Percentiles rank a stretch among this genome's conserved stretches.
Evolutionary conservation across 768 basidiomycete species (phyloP).

Genomic region (Artomyces pyxidatus): DNA sequence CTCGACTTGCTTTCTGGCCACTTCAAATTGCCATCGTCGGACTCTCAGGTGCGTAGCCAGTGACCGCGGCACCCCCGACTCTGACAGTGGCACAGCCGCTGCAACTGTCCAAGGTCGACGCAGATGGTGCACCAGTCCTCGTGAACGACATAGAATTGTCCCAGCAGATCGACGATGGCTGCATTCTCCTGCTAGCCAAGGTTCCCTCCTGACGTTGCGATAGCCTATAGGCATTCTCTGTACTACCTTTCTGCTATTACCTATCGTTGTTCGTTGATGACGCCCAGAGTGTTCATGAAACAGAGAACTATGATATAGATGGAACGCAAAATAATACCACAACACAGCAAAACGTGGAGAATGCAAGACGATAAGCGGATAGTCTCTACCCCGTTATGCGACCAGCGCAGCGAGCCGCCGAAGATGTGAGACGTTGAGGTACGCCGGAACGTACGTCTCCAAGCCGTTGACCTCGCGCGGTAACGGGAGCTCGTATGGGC

Average conservation of each 20-base stretch:
- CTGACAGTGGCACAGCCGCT: conserved; percentile 28
- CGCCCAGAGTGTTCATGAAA: too few relatives aligned
- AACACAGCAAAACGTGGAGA: neutral
- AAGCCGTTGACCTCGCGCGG: conserved; percentile 92
- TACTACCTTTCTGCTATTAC: too few relatives aligned
- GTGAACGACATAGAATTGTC: conserved; percentile 41
- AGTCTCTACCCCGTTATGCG: conserved; percentile 36
- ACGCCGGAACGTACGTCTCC: conserved; percentile 94
- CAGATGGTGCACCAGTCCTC: conserved; percentile 25
- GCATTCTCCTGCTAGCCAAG: too few relatives aligned
- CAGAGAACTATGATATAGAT: neutral
- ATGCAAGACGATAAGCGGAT: too few relatives aligned
- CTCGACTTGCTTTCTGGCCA: conserved; percentile 45
- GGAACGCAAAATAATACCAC: neutral
- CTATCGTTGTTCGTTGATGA: too few relatives aligned
- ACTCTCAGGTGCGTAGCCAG: conserved; percentile 24
- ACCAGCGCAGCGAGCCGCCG: conserved; percentile 83
- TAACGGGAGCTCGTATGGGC: conserved; percentile 87
- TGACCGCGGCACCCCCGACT: neutral
- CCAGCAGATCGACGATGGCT: conserved; percentile 49
- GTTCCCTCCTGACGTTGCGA: too few relatives aligned
- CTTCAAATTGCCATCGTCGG: conserved; percentile 26
- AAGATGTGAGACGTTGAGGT: conserved; percentile 83
- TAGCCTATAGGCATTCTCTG: too few relatives aligned
- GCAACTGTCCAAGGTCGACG: conserved; percentile 27